Evolutionary conservation across 1,284 basidiomycete species (phyloP), one percentile per base, ranked within the genome.

Genomic region (Cutaneotrichosporon curvatum): DNA sequence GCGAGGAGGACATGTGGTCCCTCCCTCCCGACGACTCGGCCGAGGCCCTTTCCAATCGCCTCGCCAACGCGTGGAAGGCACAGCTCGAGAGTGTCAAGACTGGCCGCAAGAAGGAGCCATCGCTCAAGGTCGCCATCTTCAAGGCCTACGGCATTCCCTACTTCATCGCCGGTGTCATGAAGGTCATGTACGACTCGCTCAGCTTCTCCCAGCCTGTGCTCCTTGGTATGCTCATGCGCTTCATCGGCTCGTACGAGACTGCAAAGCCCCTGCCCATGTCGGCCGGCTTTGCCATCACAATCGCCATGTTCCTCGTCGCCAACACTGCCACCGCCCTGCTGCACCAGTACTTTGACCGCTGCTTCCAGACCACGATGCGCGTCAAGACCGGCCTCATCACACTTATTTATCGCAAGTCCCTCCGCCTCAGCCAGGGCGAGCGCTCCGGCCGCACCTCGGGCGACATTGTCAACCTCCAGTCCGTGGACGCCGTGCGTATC

Each of bases 381-480:
- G 81, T 95, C 37, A 82, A 90, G 35, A 84, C 87, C 0, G 90
- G 91, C 1, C 77, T 97, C 18, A 81, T 96, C 31, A 83, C 83
- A 0, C 79, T 80, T 1, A 87, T 94, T 45, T 96, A 92, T 74
- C 76, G 83, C 53, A 95, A 96, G 68, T 80, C 87, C 0, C 76
- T 97, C 18, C 77, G 86, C 1, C 78, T 96, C 18, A 87, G 86
- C 8, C 89, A 84, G 57, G 84, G 89, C 50, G 89, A 88, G 61
- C 80, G 84, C 4, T 77, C 77, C 5, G 61, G 73, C 22, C 80
- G 85, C 31, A 79, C 85, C 0, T 83, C 87, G 0, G 92, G 92
- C 4, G 90, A 96, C 62, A 90, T 95, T 41, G 88, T 95, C 57
- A 96, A 96, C 65, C 71, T 95, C 22, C 92, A 94, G 85, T 84